Evolutionary conservation across 306 rosid species (phyloP).

Genomic region (Acacia melanoxylon): DNA sequence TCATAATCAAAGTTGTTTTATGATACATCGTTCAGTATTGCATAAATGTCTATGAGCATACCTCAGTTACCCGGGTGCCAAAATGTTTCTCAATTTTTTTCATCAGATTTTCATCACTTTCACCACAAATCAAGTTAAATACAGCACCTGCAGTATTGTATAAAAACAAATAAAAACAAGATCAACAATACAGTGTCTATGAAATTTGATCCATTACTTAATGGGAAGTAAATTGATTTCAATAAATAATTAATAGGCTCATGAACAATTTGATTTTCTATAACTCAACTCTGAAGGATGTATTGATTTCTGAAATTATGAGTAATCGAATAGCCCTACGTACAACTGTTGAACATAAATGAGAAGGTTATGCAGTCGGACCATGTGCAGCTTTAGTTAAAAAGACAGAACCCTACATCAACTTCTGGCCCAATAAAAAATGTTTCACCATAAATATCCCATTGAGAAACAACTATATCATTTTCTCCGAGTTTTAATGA

Average conservation of each 20-base stretch:
- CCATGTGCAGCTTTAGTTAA: background rate
- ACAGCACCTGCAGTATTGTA: conserved; percentile 44
- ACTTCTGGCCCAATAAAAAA: conserved; percentile 14
- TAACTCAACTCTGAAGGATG: background rate
- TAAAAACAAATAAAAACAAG: conserved; percentile 1
- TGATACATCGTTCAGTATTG: background rate
- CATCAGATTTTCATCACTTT: conserved; percentile 38
- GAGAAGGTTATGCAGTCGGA: background rate
- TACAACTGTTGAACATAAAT: background rate
- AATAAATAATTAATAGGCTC: background rate
- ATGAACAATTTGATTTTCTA: background rate
- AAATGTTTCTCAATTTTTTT: conserved; percentile 44
- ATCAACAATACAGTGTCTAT: conserved; percentile 1
- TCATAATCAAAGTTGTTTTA: background rate
- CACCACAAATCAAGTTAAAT: conserved; percentile 44
- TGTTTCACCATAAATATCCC: background rate
- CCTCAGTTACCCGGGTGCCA: conserved; percentile 40
- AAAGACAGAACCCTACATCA: background rate
- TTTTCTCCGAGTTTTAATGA: background rate
- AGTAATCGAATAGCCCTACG: background rate
- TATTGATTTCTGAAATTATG: background rate
- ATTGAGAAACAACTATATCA: background rate
- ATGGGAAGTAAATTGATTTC: background rate
- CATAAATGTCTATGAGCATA: conserved; percentile 12
- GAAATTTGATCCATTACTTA: conserved; percentile 4